Evolutionary conservation across 305 asterid species (phyloP), one percentile per base, ranked within the genome.

Genomic region (Coffea humblotiana): DNA sequence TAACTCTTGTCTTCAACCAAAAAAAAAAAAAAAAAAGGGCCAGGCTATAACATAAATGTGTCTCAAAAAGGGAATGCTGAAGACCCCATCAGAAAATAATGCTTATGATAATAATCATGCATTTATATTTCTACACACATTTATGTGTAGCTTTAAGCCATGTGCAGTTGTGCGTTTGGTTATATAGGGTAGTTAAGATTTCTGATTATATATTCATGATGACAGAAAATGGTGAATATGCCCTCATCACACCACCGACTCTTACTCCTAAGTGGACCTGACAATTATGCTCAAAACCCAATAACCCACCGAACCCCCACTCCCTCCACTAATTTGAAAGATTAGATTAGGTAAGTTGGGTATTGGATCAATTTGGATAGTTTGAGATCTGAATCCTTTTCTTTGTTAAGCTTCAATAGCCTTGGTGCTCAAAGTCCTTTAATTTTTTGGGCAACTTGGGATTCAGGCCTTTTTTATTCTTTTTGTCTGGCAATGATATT

Each of bases 1-100:
- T 64, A n/a, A 64, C 69, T 64, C 37, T 27, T 64, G 69, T 64
- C 69, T 27, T 64, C 69, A 64, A 27, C 27, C 69, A n/a, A 64
- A 64, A 27, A 64, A 8, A 16, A 18, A 64, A n/a, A 64, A 64
- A 27, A 64, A 8, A 16, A 18, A 64, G 25, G 69, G 18, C 18
- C 37, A 9, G 10, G 37, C 37, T 64, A 64, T 25, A 64, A 8
- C 11, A 25, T 15, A 64, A 9, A 56, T 56, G 63, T 56, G 63
- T 56, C 63, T 18, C 25, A 56, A 56, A 56, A 56, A 18, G n/a
- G 21, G 63, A 2, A 19, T 56, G 21, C 25, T 21, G 1, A 5
- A 56, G 63, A 56, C 63, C 63, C 63, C 63, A 56, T 56, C n/a
- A 56, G 25, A 56, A 56, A 56, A 3, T 16, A 56, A 56, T 18